A percentile compares a stretch with the other conserved stretches of the same genome.
These are phyloP conservation scores for Sanghuangporus baumii DNA, from an alignment of 1,284 basidiomycete genomes.

Conservation along the genomic window DNA sequence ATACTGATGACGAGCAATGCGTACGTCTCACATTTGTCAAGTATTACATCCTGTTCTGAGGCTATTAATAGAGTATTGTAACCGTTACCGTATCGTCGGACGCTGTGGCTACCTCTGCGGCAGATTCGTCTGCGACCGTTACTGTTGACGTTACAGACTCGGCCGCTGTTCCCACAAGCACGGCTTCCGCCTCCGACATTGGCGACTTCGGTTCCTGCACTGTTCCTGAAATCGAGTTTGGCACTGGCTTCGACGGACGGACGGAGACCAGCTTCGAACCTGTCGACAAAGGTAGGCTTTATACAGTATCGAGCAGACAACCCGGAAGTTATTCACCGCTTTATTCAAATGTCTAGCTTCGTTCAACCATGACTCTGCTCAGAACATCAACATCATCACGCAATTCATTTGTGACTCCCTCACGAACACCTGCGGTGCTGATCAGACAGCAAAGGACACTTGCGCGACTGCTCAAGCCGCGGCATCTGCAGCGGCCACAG, in stretches of 20 bases:
- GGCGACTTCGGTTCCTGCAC: conserved; percentile 55
- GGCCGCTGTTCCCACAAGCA: not conserved
- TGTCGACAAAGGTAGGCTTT: conserved; percentile 33
- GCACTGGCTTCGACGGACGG: conserved; percentile 49
- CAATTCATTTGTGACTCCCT: conserved; percentile 52
- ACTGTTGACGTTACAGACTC: conserved; percentile 12
- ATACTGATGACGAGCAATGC: conserved; percentile 19
- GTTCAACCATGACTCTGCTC: conserved; percentile 48
- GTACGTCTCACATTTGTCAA: not conserved
- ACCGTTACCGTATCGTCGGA: conserved; percentile 19
- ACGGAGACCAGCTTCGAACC: conserved; percentile 53
- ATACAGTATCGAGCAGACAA: conserved; percentile 5
- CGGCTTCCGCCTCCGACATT: conserved; percentile 23
- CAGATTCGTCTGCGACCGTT: conserved; percentile 14
- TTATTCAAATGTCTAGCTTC: conserved; percentile 28
- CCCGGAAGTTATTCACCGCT: conserved; percentile 15
- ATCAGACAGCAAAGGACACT: conserved; percentile 45
- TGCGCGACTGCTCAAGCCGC: conserved; percentile 40
- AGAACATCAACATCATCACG: conserved; percentile 47
- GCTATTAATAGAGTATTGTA: conserved; percentile 22
- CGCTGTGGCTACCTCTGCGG: conserved; percentile 1
- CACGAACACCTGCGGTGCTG: conserved; percentile 44
- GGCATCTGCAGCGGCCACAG: conserved; percentile 34
- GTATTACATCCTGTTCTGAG: conserved; percentile 18
- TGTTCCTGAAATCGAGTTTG: conserved; percentile 56